A percentile compares a stretch with the other conserved stretches of the same genome.
Evolutionary conservation across 140 eudicot genomes (phyloP).

Genomic region (Ambrosia hybrid): DNA sequence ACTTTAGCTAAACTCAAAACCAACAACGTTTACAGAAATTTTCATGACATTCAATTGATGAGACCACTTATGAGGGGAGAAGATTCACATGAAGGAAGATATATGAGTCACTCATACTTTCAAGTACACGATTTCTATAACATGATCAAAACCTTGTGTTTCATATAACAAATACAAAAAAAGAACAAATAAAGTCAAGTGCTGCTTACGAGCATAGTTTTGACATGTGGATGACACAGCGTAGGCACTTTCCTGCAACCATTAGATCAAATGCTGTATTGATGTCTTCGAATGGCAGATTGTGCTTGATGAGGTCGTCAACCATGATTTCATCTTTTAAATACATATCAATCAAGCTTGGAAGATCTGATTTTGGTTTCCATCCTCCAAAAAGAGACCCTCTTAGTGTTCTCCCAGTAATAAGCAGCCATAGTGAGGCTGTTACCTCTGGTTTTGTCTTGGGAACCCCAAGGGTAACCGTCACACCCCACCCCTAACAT

Average conservation of each 20-base stretch:
- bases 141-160: not conserved
- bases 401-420: slow-evolving; percentile 76
- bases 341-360: slow-evolving; percentile 77
- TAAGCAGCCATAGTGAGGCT: slow-evolving; percentile 77
- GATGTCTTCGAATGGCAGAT: slow-evolving; percentile 70
- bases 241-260: slow-evolving; percentile 76
- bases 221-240: slow-evolving; percentile 94
- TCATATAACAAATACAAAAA: no score
- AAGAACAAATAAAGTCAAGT: not conserved
- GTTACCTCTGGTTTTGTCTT: slow-evolving; percentile 70
- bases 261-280: slow-evolving; percentile 78
- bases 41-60: no score
- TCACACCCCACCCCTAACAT: slow-evolving; percentile 88
- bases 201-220: slow-evolving; percentile 12
- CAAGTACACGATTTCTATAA: no score
- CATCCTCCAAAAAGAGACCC: slow-evolving; percentile 97
- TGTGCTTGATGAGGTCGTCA: slow-evolving; percentile 73
- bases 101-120: no score
- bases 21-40: no score
- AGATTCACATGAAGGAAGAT: no score
- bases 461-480: slow-evolving; percentile 95
- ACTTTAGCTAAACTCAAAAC: no score
- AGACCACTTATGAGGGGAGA: no score
- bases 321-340: slow-evolving; percentile 68
- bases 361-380: slow-evolving; percentile 94